phyloP scores from a whole-genome alignment of 179 eudicot genomes.

The Pouteria campechiana region DNA sequence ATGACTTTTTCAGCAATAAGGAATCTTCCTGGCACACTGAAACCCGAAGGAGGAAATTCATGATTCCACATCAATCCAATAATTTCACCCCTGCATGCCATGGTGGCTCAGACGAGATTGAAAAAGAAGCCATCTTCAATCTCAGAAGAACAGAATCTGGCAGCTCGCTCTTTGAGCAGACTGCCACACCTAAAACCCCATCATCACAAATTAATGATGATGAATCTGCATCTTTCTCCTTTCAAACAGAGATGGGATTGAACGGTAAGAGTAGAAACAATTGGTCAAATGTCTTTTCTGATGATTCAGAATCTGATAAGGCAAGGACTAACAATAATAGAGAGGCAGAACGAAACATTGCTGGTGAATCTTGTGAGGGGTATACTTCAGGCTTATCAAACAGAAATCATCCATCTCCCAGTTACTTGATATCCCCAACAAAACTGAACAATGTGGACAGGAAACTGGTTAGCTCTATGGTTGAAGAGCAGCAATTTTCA shows the following conservation, averaged over 20 bases:
- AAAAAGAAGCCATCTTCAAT: no score
- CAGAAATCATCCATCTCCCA: constrained; percentile 5
- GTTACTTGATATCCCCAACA: constrained; percentile 4
- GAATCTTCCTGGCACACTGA: no score
- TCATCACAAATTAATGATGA: no score
- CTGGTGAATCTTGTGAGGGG: constrained; percentile 6
- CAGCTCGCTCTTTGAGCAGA: no score
- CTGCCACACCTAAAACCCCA: no score
- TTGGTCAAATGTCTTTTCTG: constrained; percentile 7
- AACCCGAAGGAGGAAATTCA: no score
- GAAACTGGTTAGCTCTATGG: constrained; percentile 4
- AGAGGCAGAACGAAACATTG: constrained; percentile 2
- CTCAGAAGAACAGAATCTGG: no score
- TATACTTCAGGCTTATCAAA: constrained; percentile 6
- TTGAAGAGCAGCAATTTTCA: constrained; percentile 10
- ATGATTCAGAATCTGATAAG: constrained; percentile 7
- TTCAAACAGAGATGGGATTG: constrained; percentile 1
- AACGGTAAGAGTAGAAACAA: constrained; percentile 5
- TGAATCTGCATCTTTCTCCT: no score
- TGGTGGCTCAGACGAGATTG: no score
- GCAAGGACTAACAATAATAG: constrained; percentile 3
- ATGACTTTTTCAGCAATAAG: no score
- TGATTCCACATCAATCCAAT: no score
- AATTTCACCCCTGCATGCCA: no score
- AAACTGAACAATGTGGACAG: constrained; percentile 8